Conservation (phyloP, 2,329 filamentous ascomycete genomes). For the Scytalidium sp. region DNA sequence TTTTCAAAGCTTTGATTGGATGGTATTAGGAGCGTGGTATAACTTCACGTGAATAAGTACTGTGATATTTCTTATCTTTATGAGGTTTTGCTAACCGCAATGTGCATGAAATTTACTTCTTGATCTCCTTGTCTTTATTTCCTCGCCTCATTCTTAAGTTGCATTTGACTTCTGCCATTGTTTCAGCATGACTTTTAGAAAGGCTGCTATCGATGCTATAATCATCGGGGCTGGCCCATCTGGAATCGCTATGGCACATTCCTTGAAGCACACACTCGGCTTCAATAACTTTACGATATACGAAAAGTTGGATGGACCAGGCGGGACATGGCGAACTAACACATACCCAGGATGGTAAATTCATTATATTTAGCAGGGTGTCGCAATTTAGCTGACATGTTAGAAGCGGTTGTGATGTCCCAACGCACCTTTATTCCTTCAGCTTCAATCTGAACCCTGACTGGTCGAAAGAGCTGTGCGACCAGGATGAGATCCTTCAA, state of each 20-base stretch:
- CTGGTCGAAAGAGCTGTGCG: constrained; percentile 33
- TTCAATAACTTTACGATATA: constrained; percentile 30
- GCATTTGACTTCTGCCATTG: neutral
- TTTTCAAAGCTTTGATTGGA: neutral
- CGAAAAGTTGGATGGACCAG: constrained; percentile 28
- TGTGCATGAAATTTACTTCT: neutral
- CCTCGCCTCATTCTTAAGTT: neutral
- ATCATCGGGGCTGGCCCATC: constrained; percentile 31
- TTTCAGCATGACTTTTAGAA: neutral
- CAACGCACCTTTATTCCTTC: constrained; percentile 38
- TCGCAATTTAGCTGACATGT: constrained; percentile 1
- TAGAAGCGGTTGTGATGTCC: constrained; percentile 25
- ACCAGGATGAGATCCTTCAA: constrained; percentile 33
- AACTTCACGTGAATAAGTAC: neutral
- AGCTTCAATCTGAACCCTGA: constrained; percentile 38
- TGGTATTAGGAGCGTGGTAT: neutral
- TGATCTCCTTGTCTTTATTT: neutral
- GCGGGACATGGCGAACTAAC: constrained; percentile 30
- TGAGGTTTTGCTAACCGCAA: too few species aligned
- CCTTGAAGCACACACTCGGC: constrained; percentile 26
- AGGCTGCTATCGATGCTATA: constrained; percentile 17
- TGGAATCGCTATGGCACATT: constrained; percentile 31
- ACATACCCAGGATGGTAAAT: constrained; percentile 25
- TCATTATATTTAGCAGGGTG: neutral
- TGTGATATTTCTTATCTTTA: too few species aligned